Percentiles rank a stretch among this genome's conserved stretches.
Conservation (phyloP, 345 rosid species). For the Pistacia atlantica region DNA sequence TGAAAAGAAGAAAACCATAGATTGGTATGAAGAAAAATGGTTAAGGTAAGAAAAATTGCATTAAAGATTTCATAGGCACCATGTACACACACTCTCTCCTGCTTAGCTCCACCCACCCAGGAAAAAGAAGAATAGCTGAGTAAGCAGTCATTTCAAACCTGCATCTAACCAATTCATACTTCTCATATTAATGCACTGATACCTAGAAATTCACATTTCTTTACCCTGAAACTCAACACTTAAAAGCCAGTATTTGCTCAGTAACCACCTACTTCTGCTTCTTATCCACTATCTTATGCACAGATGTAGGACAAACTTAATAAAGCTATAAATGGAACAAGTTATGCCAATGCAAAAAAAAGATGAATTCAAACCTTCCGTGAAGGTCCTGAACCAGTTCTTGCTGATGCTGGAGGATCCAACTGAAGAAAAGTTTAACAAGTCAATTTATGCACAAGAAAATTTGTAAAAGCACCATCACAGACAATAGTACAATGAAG, state of each 20-base stretch:
- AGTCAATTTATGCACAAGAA: slow-evolving; percentile 16
- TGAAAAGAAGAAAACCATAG: not conserved
- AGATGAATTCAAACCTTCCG: slow-evolving; percentile 66
- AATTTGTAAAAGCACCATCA: slow-evolving; percentile 9
- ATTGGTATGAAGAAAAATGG: not conserved
- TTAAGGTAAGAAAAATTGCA: not conserved
- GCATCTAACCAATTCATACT: not conserved
- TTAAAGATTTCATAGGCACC: not conserved
- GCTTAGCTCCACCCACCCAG: not conserved
- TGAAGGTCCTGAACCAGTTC: slow-evolving; percentile 74
- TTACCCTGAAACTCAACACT: not conserved
- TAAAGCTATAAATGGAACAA: not conserved
- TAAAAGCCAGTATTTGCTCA: not conserved
- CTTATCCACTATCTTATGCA: not conserved
- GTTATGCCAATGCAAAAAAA: not conserved
- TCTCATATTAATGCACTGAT: not conserved
- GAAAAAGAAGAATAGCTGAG: not conserved
- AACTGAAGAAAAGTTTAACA: slow-evolving; percentile 43
- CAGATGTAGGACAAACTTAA: not conserved
- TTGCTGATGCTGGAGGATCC: slow-evolving; percentile 72
- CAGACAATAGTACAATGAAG: slow-evolving; percentile 1
- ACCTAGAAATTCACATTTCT: not conserved
- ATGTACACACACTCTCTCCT: not conserved
- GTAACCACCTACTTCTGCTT: not conserved
- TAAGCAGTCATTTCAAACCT: not conserved